phyloP scores from a whole-genome alignment of 108 stramenopile genomes.

The Cylindrotheca fusiformis region DNA sequence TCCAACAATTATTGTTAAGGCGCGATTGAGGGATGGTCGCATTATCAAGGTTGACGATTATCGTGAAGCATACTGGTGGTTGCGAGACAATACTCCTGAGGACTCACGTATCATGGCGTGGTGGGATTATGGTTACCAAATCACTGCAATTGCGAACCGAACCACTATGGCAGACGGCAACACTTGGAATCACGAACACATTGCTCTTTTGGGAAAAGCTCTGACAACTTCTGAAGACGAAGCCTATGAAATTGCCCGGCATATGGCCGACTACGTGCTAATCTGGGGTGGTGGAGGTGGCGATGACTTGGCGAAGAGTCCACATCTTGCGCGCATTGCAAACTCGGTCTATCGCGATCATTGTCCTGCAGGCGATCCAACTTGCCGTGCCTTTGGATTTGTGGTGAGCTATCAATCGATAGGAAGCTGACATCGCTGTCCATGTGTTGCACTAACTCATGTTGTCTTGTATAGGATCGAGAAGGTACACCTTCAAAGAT shows the following conservation, averaged over 20 bases:
- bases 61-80: constrained; percentile 98
- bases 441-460: too few relatives aligned
- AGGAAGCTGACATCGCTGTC: background rate
- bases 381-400: constrained; percentile 88
- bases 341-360: constrained; percentile 96
- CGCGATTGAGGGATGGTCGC: constrained; percentile 70
- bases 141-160: constrained; percentile 94
- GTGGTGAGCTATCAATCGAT: constrained; percentile 38
- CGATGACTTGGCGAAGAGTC: constrained; percentile 96
- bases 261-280: constrained; percentile 95
- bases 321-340: constrained; percentile 96
- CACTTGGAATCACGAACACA: constrained; percentile 99
- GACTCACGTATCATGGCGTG: constrained; percentile 95
- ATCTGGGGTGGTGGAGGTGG: constrained; percentile 94
- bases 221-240: constrained; percentile 87
- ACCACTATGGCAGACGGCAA: constrained; percentile 98
- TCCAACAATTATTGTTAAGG: constrained; percentile 93
- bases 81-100: constrained; percentile 94
- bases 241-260: constrained; percentile 92
- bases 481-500: constrained; percentile 86
- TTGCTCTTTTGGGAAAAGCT: constrained; percentile 94
- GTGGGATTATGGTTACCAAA: constrained; percentile 97
- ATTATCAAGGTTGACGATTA: constrained; percentile 94
- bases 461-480: too few relatives aligned
- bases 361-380: constrained; percentile 88